Evolutionary conservation across 352 stramenopile genomes (phyloP), one percentile per base, ranked within the genome.

Genomic region (Pythium biforme): DNA sequence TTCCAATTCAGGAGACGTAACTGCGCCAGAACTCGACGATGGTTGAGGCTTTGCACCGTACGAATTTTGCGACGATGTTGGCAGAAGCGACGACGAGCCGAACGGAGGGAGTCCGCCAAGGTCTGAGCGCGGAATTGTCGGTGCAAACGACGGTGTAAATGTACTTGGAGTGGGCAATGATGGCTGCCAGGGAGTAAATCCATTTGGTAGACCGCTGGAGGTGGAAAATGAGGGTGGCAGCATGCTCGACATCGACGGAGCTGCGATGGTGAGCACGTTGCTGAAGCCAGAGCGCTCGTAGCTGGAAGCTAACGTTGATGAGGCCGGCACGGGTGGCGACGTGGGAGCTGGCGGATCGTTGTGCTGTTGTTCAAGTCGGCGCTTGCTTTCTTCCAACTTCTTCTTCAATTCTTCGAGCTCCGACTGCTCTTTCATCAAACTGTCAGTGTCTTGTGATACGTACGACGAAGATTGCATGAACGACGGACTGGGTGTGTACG

Each of bases 341-440:
- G 62, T n/a, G 39, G 58, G 40, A 19, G 43, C 65, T 23, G 55
- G 17, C 4, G 29, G 48, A 9, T 60, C 39, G 23, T 3, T 62
- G 45, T 77, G 65, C 7, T 76, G 67, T 19, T 74, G 73, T 22
- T 85, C 63, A 12, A 90, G 59, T 33, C 86, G 77, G 33, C 77
- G 77, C 33, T 89, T 88, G 61, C 71, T 88, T 45, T 89, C 81
- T 70, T 92, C 81, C 7, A 90, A 62, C 31, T 90, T 67, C n/a
- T 77, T 66, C 20, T 71, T 81, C 52, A 90, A 55, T 33, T 73
- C 66, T 14, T 77, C 81, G 41, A 92, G 64, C 22, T 89, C 83
- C 8, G 75, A 81, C 55, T 92, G 83, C 22, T 92, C 74, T 47
- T 90, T 87, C 64, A 88, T 86, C 41, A 92, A 26, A 7, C 62